Conservation (phyloP, 1,139 yeast species). For the Diutina sp. region DNA sequence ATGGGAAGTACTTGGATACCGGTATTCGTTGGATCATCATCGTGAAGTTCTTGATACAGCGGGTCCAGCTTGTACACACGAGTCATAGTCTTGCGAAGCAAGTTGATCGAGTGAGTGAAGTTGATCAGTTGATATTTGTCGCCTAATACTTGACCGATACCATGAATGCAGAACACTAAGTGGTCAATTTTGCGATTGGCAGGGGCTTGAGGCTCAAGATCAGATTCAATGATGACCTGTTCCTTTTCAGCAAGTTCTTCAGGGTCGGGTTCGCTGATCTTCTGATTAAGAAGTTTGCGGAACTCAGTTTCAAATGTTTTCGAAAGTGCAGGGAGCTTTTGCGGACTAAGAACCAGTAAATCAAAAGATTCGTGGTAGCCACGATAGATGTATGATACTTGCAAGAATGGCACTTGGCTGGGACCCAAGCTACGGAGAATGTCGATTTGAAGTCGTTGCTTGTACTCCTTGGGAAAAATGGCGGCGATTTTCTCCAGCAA, state of each 20-base stretch:
- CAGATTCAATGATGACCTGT: constrained; percentile 29
- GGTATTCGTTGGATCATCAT: constrained; percentile 25
- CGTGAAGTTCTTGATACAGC: constrained; percentile 24
- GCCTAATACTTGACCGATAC: constrained; percentile 86
- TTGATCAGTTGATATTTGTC: constrained; percentile 69
- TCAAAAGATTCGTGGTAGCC: constrained; percentile 22
- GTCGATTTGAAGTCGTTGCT: constrained; percentile 23
- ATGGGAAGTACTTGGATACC: constrained; percentile 68
- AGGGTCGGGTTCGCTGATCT: not conserved
- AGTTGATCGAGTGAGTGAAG: constrained; percentile 76
- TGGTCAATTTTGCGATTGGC: constrained; percentile 58
- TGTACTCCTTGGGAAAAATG: constrained; percentile 20
- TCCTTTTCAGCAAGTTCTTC: not conserved
- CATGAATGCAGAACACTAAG: constrained; percentile 76
- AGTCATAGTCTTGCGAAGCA: constrained; percentile 53
- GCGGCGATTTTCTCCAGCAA: constrained; percentile 22
- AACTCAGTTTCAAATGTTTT: not conserved
- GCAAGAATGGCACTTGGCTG: constrained; percentile 17
- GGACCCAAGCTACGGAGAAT: constrained; percentile 27
- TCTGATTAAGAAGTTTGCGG: not conserved
- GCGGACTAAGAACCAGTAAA: not conserved
- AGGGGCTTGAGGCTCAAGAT: constrained; percentile 29
- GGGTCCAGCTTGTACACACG: constrained; percentile 36
- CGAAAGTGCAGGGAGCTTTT: not conserved
- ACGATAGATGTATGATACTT: constrained; percentile 24